Conservation (phyloP, 2,329 filamentous ascomycete species). For the Aspergillus viridinutans region DNA sequence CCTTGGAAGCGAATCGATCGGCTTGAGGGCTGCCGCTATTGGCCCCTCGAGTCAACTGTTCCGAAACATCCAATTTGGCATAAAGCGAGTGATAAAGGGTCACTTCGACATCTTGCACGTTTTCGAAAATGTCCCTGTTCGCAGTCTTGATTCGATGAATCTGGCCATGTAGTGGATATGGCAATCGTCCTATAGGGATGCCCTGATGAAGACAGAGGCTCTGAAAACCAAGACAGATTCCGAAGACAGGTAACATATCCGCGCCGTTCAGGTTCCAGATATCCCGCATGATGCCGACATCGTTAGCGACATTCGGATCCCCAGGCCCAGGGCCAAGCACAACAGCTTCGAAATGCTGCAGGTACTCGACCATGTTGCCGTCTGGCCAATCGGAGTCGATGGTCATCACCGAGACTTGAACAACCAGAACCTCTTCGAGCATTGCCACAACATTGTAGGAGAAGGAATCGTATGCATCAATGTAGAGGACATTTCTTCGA, state of each 20-base stretch:
- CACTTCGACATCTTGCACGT: constrained; percentile 58
- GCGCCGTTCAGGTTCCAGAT: constrained; percentile 66
- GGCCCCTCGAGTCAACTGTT: constrained; percentile 7
- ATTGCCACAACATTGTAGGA: constrained; percentile 90
- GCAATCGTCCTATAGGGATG: constrained; percentile 60
- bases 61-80: constrained; percentile 38
- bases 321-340: constrained; percentile 90
- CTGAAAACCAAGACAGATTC: constrained; percentile 87
- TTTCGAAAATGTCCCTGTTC: constrained; percentile 61
- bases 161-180: constrained; percentile 77
- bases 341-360: constrained; percentile 69
- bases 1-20: constrained; percentile 12
- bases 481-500: constrained; percentile 63
- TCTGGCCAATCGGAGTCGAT: constrained; percentile 56
- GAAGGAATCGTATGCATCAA: constrained; percentile 97
- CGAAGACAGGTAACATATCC: constrained; percentile 69
- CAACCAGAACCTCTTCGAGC: constrained; percentile 64
- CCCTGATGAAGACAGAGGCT: constrained; percentile 68
- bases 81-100: constrained; percentile 72
- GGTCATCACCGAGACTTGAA: constrained; percentile 65
- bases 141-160: constrained; percentile 63
- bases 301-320: constrained; percentile 64
- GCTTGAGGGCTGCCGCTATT: background rate
- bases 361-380: constrained; percentile 46
- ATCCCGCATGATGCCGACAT: constrained; percentile 75